Percentiles rank a stretch among this genome's conserved stretches.
phyloP scores from a whole-genome alignment of 345 rosid species.

The Citrus medica region DNA sequence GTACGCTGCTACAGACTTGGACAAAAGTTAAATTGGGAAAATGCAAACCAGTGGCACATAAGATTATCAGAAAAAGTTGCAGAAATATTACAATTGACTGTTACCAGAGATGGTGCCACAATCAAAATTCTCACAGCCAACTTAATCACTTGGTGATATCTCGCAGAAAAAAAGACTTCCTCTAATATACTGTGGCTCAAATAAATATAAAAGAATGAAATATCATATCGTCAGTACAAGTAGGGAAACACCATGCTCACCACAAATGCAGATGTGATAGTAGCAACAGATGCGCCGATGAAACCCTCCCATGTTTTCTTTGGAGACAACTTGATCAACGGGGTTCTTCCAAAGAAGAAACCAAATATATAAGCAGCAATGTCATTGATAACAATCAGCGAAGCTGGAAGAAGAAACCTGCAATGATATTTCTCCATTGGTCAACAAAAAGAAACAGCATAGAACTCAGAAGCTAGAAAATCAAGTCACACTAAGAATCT shows the following conservation, averaged over 20 bases:
- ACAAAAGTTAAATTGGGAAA: not conserved
- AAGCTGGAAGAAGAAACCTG: constrained; percentile 98
- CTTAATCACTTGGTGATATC: not conserved
- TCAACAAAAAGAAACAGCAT: constrained; percentile 8
- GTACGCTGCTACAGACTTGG: not conserved
- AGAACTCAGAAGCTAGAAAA: not conserved
- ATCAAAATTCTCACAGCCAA: not conserved
- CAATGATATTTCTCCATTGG: constrained; percentile 12
- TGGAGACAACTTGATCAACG: constrained; percentile 90
- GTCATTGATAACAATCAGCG: constrained; percentile 93
- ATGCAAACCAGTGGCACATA: not conserved
- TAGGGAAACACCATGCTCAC: constrained; percentile 36
- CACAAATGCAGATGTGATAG: constrained; percentile 86
- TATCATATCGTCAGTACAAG: not conserved
- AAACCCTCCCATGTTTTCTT: constrained; percentile 99
- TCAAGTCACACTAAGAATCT: not conserved
- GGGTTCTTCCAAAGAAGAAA: constrained; percentile 98
- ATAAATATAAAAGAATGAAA: not conserved
- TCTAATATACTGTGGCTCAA: not conserved
- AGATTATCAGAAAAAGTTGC: not conserved
- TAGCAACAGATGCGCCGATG: constrained; percentile 88
- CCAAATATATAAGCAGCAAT: constrained; percentile 83
- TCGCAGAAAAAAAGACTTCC: not conserved
- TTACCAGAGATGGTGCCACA: not conserved
- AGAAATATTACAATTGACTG: not conserved